Conservation (phyloP, 2,329 filamentous ascomycete species). For the Ceratocystiopsis sp. region DNA sequence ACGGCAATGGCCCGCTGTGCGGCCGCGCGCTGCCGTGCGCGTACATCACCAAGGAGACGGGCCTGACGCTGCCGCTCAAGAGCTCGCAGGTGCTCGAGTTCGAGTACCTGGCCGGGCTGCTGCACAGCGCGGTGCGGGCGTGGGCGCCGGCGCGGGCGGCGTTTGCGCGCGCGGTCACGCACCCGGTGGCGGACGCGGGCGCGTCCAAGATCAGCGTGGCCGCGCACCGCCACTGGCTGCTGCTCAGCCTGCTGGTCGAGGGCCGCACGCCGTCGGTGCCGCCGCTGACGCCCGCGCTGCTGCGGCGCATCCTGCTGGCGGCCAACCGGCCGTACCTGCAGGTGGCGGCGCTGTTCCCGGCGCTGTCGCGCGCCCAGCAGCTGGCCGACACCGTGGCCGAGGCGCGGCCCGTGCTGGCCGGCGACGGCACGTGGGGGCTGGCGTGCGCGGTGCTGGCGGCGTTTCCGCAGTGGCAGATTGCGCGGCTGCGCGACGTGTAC, state of each 20-base stretch:
- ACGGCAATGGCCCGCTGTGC: constrained; percentile 19
- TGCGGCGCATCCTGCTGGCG: constrained; percentile 37
- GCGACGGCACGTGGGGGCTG: constrained; percentile 58
- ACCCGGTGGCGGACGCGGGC: constrained; percentile 44
- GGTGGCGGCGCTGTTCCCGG: constrained; percentile 49
- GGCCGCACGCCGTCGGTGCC: constrained; percentile 40
- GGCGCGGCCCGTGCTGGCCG: constrained; percentile 37
- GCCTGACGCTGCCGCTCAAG: constrained; percentile 38
- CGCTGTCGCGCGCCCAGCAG: constrained; percentile 31
- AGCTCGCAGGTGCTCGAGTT: constrained; percentile 45
- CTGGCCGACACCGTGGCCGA: constrained; percentile 45
- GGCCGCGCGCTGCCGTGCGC: constrained; percentile 29
- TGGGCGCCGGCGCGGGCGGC: constrained; percentile 47
- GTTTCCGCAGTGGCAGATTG: constrained; percentile 60
- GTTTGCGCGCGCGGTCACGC: constrained; percentile 48
- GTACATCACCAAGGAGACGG: constrained; percentile 43
- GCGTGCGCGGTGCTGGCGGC: constrained; percentile 51
- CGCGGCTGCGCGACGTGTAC: constrained; percentile 58
- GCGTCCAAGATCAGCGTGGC: constrained; percentile 69
- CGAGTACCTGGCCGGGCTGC: constrained; percentile 49
- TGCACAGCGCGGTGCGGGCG: constrained; percentile 41
- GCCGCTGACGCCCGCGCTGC: constrained; percentile 31
- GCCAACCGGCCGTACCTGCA: constrained; percentile 53
- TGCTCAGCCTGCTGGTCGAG: constrained; percentile 55
- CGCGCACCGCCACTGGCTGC: constrained; percentile 80